These are phyloP conservation scores for Patellifolia procumbens DNA, from an alignment of 179 eudicot species.

Conservation along the genomic window DNA sequence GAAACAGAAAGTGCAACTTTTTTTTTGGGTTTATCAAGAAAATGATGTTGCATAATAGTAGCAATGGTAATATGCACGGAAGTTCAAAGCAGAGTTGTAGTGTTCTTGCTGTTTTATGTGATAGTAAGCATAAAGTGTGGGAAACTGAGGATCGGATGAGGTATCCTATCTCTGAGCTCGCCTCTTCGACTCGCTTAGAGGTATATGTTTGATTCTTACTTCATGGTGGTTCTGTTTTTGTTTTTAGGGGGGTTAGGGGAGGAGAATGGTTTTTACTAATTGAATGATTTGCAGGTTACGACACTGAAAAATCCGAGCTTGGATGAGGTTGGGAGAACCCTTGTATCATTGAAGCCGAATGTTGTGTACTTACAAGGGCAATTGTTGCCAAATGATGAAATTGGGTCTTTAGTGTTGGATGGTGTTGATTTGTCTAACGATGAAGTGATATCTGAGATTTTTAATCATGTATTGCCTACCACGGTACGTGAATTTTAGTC, in stretches of 20 bases:
- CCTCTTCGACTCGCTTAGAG: constrained; percentile 77
- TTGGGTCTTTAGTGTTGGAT: constrained; percentile 72
- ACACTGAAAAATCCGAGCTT: constrained; percentile 60
- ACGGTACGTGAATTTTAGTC: constrained; percentile 63
- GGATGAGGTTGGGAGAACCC: constrained; percentile 55
- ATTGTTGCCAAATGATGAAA: constrained; percentile 55
- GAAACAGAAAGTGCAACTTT: background rate
- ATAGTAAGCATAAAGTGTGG: constrained; percentile 37
- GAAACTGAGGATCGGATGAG: constrained; percentile 28
- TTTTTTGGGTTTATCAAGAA: background rate
- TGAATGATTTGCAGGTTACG: constrained; percentile 54
- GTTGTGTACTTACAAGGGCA: constrained; percentile 82
- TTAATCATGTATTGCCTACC: constrained; percentile 64
- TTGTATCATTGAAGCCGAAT: constrained; percentile 67
- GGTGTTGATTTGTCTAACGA: constrained; percentile 56
- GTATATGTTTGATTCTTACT: constrained; percentile 30
- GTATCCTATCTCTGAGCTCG: constrained; percentile 70
- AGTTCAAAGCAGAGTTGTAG: constrained; percentile 64
- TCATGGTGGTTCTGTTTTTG: background rate
- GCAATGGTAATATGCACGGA: constrained; percentile 47
- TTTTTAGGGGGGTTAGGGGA: background rate
- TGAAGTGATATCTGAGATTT: constrained; percentile 57
- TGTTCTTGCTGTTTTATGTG: constrained; percentile 75
- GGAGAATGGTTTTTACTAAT: background rate
- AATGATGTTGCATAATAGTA: constrained; percentile 51